Evolutionary conservation across 495 filamentous ascomycete genomes (phyloP).

Genomic region (Clavariopsis aquatica): DNA sequence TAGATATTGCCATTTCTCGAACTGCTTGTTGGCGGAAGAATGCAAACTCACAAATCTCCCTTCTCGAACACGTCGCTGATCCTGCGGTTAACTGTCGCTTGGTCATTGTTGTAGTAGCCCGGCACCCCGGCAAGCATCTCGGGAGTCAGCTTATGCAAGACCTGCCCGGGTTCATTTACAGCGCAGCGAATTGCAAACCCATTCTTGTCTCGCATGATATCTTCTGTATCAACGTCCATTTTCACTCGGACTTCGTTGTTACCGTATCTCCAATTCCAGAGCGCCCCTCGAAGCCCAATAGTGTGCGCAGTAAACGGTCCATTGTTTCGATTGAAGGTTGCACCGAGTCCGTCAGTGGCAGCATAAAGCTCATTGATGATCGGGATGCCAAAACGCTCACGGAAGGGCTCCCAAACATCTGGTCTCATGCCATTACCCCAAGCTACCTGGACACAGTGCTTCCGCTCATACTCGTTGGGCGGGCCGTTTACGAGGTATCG

Average conservation of each 20-base stretch:
- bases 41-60: constrained; percentile 35
- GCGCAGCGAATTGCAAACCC: constrained; percentile 32
- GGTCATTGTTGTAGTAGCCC: constrained; percentile 33
- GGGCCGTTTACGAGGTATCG: constrained; percentile 38
- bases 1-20: not conserved
- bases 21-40: not conserved
- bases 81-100: constrained; percentile 26
- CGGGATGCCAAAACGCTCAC: constrained; percentile 43
- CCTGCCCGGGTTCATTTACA: constrained; percentile 32
- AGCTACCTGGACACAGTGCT: constrained; percentile 36
- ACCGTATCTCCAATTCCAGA: constrained; percentile 38
- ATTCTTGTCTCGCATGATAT: constrained; percentile 40
- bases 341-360: constrained; percentile 41
- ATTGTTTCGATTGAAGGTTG: constrained; percentile 31
- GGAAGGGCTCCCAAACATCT: constrained; percentile 46
- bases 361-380: constrained; percentile 46
- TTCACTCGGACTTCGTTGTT: constrained; percentile 38
- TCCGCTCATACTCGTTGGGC: constrained; percentile 28
- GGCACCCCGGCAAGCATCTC: constrained; percentile 13
- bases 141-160: constrained; percentile 32
- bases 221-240: constrained; percentile 45
- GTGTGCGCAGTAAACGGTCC: constrained; percentile 31
- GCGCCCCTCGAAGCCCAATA: constrained; percentile 32
- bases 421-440: constrained; percentile 47
- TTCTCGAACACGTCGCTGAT: constrained; percentile 38